Percentiles rank a stretch among this genome's conserved stretches.
phyloP scores from a whole-genome alignment of 2,329 filamentous ascomycete species.

The Colletotrichum kahawae region DNA sequence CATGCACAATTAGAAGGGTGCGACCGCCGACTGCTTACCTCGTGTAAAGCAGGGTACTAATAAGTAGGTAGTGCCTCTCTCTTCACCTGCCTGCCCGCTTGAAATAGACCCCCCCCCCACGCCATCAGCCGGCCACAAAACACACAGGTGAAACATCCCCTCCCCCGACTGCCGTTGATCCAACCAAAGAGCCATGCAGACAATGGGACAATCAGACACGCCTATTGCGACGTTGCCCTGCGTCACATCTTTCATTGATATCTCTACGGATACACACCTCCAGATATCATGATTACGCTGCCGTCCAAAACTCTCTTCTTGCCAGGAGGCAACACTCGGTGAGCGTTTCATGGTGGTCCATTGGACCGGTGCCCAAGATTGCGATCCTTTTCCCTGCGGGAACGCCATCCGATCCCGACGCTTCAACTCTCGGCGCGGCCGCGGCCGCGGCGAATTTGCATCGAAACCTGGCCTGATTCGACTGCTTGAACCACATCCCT shows the following conservation, averaged over 20 bases:
- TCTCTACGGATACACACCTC: background rate
- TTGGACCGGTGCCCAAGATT: background rate
- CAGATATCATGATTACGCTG: background rate
- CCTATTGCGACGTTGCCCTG: background rate
- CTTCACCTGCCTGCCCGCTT: background rate
- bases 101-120: background rate
- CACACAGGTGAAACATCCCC: background rate
- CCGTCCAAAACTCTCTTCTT: background rate
- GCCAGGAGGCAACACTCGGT: background rate
- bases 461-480: background rate
- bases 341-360: background rate
- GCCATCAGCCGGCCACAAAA: background rate
- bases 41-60: background rate
- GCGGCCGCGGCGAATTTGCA: background rate
- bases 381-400: background rate
- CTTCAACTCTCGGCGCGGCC: background rate
- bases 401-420: background rate
- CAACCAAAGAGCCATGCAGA: background rate
- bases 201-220: slow-evolving; percentile 10
- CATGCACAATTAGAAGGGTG: too few relatives aligned
- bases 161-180: background rate
- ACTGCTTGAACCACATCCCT: background rate
- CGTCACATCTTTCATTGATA: background rate
- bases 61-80: background rate
- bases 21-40: background rate